Evolutionary conservation across 2,329 filamentous ascomycete genomes (phyloP).

Genomic region (Orbilia oligospora): DNA sequence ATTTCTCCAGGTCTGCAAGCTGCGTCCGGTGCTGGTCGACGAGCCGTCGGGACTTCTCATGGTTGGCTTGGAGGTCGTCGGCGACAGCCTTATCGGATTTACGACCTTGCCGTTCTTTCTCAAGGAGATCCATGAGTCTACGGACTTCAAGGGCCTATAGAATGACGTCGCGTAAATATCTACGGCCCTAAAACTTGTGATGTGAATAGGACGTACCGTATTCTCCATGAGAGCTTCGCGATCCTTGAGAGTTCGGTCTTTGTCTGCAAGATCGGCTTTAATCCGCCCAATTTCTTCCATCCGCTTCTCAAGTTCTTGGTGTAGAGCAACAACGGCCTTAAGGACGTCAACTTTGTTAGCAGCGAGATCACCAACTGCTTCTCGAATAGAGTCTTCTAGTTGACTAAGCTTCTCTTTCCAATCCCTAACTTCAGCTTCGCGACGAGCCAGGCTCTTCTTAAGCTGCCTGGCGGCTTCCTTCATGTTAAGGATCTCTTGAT

Average conservation of each 20-base stretch:
- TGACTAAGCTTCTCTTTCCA: constrained; percentile 94
- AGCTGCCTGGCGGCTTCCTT: constrained; percentile 89
- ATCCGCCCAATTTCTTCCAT: constrained; percentile 84
- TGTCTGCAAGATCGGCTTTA: constrained; percentile 85
- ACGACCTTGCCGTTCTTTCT: constrained; percentile 88
- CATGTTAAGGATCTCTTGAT: constrained; percentile 81
- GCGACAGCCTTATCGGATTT: constrained; percentile 89
- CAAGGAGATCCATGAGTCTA: constrained; percentile 86
- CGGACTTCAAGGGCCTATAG: constrained; percentile 87
- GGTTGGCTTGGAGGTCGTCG: constrained; percentile 88
- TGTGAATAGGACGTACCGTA: constrained; percentile 57
- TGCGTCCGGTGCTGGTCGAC: constrained; percentile 87
- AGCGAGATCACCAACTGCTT: constrained; percentile 87
- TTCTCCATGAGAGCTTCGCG: constrained; percentile 86
- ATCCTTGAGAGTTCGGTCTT: constrained; percentile 89
- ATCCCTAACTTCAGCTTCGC: constrained; percentile 88
- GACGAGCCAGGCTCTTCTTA: constrained; percentile 83
- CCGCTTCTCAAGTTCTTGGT: constrained; percentile 87
- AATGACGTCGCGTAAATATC: constrained; percentile 29
- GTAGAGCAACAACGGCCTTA: constrained; percentile 87
- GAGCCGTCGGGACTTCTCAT: constrained; percentile 87
- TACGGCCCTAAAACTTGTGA: background rate
- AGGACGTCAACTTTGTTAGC: constrained; percentile 88
- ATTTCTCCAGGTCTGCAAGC: constrained; percentile 87
- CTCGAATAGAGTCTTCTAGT: constrained; percentile 87